Conservation (phyloP, 2,329 filamentous ascomycete genomes). For the Fusarium chlamydosporum region DNA sequence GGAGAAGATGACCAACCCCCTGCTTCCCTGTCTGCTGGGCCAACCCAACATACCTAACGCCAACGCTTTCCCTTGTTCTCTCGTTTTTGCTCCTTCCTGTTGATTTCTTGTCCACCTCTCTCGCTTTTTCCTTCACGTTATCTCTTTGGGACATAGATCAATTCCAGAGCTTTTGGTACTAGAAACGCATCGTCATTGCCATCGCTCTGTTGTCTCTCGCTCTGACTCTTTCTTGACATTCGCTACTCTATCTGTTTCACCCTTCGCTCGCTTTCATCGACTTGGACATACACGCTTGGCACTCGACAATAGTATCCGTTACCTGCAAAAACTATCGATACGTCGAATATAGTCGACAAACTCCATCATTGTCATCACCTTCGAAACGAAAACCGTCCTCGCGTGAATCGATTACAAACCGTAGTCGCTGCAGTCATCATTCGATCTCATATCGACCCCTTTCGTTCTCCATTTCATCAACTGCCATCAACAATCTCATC, state of each 20-base stretch:
- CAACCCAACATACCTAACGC: slow-evolving; percentile 42
- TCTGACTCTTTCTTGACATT: slow-evolving; percentile 37
- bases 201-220: slow-evolving; percentile 35
- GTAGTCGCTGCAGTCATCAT: background rate
- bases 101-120: slow-evolving; percentile 36
- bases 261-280: slow-evolving; percentile 26
- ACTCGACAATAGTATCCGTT: slow-evolving; percentile 13
- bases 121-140: slow-evolving; percentile 32
- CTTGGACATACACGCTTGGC: slow-evolving; percentile 21
- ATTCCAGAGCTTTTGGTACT: slow-evolving; percentile 25
- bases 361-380: slow-evolving; percentile 7
- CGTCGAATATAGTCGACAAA: slow-evolving; percentile 17
- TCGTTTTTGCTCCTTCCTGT: slow-evolving; percentile 31
- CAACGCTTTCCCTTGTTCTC: slow-evolving; percentile 43
- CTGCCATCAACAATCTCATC: slow-evolving; percentile 29
- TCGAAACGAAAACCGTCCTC: slow-evolving; percentile 1
- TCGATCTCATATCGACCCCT: slow-evolving; percentile 7
- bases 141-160: slow-evolving; percentile 23
- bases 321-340: slow-evolving; percentile 4
- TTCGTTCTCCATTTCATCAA: slow-evolving; percentile 13
- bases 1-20: slow-evolving; percentile 27
- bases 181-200: slow-evolving; percentile 16
- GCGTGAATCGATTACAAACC: background rate
- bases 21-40: slow-evolving; percentile 37
- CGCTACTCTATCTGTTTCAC: slow-evolving; percentile 23